Percentiles rank a stretch among this genome's conserved stretches.
These are phyloP conservation scores for Pseudogymnoascus sp. DNA, from an alignment of 2,329 filamentous ascomycete genomes.

Conservation along the genomic window DNA sequence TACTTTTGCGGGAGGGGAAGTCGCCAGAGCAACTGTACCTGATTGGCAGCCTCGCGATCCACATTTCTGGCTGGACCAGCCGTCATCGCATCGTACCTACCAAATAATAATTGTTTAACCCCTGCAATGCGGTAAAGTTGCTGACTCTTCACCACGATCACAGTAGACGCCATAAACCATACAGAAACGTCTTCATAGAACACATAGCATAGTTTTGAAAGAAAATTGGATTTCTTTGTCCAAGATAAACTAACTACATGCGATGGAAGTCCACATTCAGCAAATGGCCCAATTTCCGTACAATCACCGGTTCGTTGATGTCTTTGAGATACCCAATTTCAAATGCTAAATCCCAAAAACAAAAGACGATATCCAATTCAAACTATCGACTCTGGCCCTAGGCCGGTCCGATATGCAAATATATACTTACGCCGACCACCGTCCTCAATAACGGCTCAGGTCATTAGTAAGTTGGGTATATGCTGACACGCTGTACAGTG, in stretches of 20 bases:
- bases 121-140: neutral
- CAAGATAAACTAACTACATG: neutral
- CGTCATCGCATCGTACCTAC: neutral
- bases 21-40: conserved; percentile 6
- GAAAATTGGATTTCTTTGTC: neutral
- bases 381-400: neutral
- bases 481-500: neutral
- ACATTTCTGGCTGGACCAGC: neutral
- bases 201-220: neutral
- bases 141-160: neutral
- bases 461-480: neutral
- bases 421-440: neutral
- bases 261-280: neutral
- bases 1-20: conserved; percentile 8
- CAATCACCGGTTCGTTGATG: neutral
- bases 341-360: neutral
- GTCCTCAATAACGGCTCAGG: neutral
- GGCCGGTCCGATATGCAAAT: neutral
- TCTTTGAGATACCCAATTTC: neutral
- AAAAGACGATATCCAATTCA: neutral
- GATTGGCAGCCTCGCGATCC: conserved; percentile 6
- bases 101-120: neutral
- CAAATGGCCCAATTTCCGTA: neutral
- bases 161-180: neutral
- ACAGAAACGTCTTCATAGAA: neutral